Base-by-base conservation (phyloP, 371 early-diverging fungal genomes). In the Capillidium rhysosporum region DNA sequence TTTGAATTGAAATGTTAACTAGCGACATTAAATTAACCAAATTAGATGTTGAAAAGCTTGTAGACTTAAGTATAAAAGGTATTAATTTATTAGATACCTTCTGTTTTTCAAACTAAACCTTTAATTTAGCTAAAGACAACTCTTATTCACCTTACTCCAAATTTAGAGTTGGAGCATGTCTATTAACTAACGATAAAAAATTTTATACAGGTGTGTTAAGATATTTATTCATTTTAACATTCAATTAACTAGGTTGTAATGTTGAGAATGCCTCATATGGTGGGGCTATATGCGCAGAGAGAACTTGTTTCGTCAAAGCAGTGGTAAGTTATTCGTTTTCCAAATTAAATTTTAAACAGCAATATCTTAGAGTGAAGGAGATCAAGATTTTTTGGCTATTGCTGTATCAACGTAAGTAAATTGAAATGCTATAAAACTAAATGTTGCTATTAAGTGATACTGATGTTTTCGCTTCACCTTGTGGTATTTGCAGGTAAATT, bases 61-160 rank as follows among this genome's bases (percentile, higher is more conserved):
- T 51, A 10, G 28, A 30, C 8, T 9, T n/a, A 34, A 12, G 25
- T 20, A 20, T 51, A 3, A 28, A 51, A 51, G 51, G 51, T 51
- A 51, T 29, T 47, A 23, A 16, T 34, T 7, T 21, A 8, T 43
- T 18, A 43, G 8, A 18, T 43, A 8, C 7, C 18, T 43, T 14
- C 21, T 18, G 5, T 18, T 18, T 5, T 5, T 5, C 16, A 14
- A 18, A 43, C 16, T 7, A 14, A 16, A 12, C 16, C 20, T 31
- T 34, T 14, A 9, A 12, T 47, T 9, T 58, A 78, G 79, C 75
- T 30, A 69, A 65, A 54, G 67, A 67, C 18, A 51, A 52, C 12
- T 69, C 79, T 0, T 86, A 89, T 63, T 72, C 75, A 4, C 89
- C 89, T n/a, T 89, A 89, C 68, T 80, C 80, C 45, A 83, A 85